Base-by-base conservation (phyloP, 805 yeast genomes). In the Candida arabinofermentans region DNA sequence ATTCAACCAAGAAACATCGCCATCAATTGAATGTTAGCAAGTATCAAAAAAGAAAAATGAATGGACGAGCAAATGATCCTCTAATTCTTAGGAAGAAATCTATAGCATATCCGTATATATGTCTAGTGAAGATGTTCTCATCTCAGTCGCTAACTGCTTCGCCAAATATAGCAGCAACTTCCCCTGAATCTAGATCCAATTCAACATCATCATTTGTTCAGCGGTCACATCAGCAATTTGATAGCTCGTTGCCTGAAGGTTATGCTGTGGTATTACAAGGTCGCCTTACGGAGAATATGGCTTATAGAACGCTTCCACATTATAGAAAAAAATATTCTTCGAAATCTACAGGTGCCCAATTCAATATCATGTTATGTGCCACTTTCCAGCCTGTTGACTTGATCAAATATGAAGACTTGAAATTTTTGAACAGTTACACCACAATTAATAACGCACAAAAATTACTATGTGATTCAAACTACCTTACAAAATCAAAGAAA, bases 231-330 rank as follows among this genome's bases (percentile, higher is more conserved):
- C 29, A 33, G 6, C 35, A 33, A 3, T 27, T 43, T 18, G 43
- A 41, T 18, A 21, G 26, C 9, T 64, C 67, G 3, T 27, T 49
- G 5, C 64, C 64, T 13, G 46, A 43, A 22, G 75, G 74, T 1
- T 57, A 59, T 24, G 73, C 68, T 5, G 49, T 64, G 23, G 62
- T 70, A 9, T 47, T 70, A 29, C 70, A 66, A 39, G 75, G 74
- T 2, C 50, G 73, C 21, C 34, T 66, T 19, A 65, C 64, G 21
- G 69, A 69, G 44, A 71, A 70, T 47, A 55, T 69, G 41, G 74
- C 74, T 1, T 62, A 66, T n/a, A 54, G 41, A 23, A 45, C 49
- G 16, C 17, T 46, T 17, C 31, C 27, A 4, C 32, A 29, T 8
- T 24, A 16, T 24, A 36, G 37, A 22, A 32, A 27, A 12, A 34